Evolutionary conservation across 192 early-diverging fungal genomes (phyloP).

Genomic region (Coemansia sp.): DNA sequence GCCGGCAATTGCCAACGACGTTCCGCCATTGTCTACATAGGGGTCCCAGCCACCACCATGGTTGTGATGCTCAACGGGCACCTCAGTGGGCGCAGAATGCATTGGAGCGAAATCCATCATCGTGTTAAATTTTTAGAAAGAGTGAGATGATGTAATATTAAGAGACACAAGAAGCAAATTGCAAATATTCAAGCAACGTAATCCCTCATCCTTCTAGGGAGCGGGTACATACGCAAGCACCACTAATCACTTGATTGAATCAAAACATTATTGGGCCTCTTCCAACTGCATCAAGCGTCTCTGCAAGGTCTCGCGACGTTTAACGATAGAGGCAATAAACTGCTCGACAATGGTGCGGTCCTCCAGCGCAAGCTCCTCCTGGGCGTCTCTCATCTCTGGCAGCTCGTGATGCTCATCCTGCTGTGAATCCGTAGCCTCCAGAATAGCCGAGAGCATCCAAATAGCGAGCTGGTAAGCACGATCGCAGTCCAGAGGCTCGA

Average conservation of each 20-base stretch:
- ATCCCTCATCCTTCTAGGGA: neutral
- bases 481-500: slow-evolving; percentile 69
- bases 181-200: neutral
- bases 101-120: slow-evolving; percentile 31
- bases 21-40: slow-evolving; percentile 91
- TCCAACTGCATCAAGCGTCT: slow-evolving; percentile 34
- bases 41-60: slow-evolving; percentile 74
- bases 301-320: slow-evolving; percentile 50
- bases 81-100: slow-evolving; percentile 18
- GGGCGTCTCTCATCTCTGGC: slow-evolving; percentile 3
- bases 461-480: slow-evolving; percentile 75
- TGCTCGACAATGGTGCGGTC: slow-evolving; percentile 54
- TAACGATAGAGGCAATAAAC: slow-evolving; percentile 55
- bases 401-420: neutral
- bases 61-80: slow-evolving; percentile 32
- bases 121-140: neutral
- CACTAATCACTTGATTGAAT: neutral
- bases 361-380: slow-evolving; percentile 37
- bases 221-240: slow-evolving; percentile 19
- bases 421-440: slow-evolving; percentile 47
- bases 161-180: neutral
- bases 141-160: neutral
- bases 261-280: slow-evolving; percentile 1
- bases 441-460: slow-evolving; percentile 73
- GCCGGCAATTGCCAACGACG: slow-evolving; percentile 90